Evolutionary conservation across 1,284 basidiomycete species (phyloP).

Genomic region (Cryptococcus sp.): DNA sequence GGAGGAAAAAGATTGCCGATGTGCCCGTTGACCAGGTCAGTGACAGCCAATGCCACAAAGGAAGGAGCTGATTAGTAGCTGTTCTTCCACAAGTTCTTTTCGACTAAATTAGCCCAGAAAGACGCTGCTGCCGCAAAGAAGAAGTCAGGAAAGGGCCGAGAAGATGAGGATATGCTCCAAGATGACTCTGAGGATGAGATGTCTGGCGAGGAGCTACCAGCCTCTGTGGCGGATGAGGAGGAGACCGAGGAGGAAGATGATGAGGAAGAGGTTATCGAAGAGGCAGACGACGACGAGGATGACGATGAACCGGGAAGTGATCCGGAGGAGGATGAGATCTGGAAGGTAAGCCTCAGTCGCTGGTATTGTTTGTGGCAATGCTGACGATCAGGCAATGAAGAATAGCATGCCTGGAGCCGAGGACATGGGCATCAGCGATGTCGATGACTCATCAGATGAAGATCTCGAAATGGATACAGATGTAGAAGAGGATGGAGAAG

Average conservation of each 20-base stretch:
- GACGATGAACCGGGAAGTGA: conserved; percentile 55
- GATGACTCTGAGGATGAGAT: conserved; percentile 29
- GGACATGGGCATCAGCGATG: conserved; percentile 61
- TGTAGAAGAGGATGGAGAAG: conserved; percentile 34
- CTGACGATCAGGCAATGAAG: conserved; percentile 66
- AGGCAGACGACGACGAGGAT: conserved; percentile 31
- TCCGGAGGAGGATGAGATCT: conserved; percentile 76
- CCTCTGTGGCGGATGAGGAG: conserved; percentile 35
- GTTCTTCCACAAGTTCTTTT: conserved; percentile 56
- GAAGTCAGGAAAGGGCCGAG: conserved; percentile 47
- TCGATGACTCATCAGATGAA: conserved; percentile 56
- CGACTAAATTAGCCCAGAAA: conserved; percentile 54
- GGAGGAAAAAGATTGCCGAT: conserved; percentile 66
- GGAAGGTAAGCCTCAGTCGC: no score
- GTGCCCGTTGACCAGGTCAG: conserved; percentile 82
- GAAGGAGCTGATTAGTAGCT: conserved; percentile 49
- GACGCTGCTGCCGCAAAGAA: conserved; percentile 49
- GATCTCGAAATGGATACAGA: conserved; percentile 30
- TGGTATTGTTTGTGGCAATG: neutral
- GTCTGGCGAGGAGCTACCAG: neutral
- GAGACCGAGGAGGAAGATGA: conserved; percentile 41
- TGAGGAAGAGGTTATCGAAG: conserved; percentile 45
- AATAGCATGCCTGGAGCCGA: conserved; percentile 62
- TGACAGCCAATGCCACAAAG: conserved; percentile 10
- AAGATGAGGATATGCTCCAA: conserved; percentile 24